Base-by-base conservation (phyloP, 169 alveolate species). In the Eimeria falciformis region DNA sequence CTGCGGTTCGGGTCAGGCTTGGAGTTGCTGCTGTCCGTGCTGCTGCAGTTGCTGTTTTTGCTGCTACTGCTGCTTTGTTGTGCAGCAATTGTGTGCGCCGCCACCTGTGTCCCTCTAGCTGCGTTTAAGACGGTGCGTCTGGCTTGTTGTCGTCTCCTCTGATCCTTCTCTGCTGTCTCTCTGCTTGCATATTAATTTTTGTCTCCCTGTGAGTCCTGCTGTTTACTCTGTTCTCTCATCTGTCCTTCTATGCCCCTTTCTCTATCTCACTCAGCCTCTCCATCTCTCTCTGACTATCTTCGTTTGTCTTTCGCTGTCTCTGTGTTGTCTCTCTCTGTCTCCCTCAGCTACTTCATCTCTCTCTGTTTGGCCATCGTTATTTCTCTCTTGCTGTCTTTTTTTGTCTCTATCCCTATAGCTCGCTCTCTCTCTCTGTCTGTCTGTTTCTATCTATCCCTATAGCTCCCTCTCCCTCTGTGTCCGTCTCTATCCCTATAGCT, bases 31-130 rank as follows among this genome's bases (percentile, higher is more conserved):
- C 21, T n/a, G 17, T 53, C 25, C 25, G 21, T 17, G 25, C 65
- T 53, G 65, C 65, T 53, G 65, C 65, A 17, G 65, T n/a, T 53
- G 65, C 65, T 33, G 40, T 33, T 33, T 33, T 2, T 33, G 40
- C 40, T 53, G 65, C 27, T 62, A 29, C 37, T 73, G 84, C 62
- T 43, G 84, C 58, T 40, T 5, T 73, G 55, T 18, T 33, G 25
- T 73, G 84, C 84, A 73, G 84, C 84, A 45, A 5, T 33, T 21
- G 62, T 33, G 45, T 73, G 84, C 58, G 62, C 27, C 25, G 6
- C 2, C n/a, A 58, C 27, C 5, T 73, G 84, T 27, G 14, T 37
- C 40, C 58, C 62, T 45, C 14, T 69, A 17, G 81, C 81, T 23
- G 81, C 23, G 9, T 69, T 69, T 33, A 69, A 69, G 47, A 18